Percentiles rank a stretch among this genome's conserved stretches.
Evolutionary conservation across 2,329 filamentous ascomycete genomes (phyloP).

Genomic region (Rhytidhysteron rufulum): DNA sequence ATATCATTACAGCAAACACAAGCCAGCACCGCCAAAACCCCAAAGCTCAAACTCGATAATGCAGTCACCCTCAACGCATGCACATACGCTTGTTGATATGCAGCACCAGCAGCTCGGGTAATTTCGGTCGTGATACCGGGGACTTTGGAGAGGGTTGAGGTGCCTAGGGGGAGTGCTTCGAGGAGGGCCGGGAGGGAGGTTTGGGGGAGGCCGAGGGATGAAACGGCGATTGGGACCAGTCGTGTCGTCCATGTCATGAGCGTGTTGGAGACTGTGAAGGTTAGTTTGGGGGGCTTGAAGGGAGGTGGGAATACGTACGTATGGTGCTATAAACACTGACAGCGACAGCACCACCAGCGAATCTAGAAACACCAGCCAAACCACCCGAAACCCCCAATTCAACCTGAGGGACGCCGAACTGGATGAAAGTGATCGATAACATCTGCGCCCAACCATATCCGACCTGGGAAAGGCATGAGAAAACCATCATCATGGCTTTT

Average conservation of each 20-base stretch:
- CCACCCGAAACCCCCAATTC: constrained; percentile 44
- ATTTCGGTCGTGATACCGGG: constrained; percentile 7
- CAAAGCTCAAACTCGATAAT: constrained; percentile 8
- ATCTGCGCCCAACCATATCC: constrained; percentile 47
- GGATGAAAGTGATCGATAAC: constrained; percentile 44
- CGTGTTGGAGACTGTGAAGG: constrained; percentile 35
- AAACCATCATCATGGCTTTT: constrained; percentile 44
- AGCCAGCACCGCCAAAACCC: constrained; percentile 6
- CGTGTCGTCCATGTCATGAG: constrained; percentile 2
- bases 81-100: constrained; percentile 5
- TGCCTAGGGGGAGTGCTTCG: constrained; percentile 5
- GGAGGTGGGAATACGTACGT: neutral
- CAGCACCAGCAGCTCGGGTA: constrained; percentile 4
- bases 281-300: too few species aligned
- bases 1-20: constrained; percentile 15
- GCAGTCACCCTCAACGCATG: constrained; percentile 4
- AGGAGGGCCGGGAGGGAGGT: constrained; percentile 2
- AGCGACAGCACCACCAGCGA: constrained; percentile 40
- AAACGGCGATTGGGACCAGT: constrained; percentile 6
- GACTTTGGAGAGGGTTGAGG: constrained; percentile 5
- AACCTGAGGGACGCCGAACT: constrained; percentile 45
- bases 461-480: constrained; percentile 43
- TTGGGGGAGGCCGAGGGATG: constrained; percentile 4
- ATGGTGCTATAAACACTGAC: constrained; percentile 35
- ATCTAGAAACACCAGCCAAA: constrained; percentile 40